Evolutionary conservation across 1,284 basidiomycete species (phyloP), one percentile per base, ranked within the genome.

Genomic region (Malassezia restricta): DNA sequence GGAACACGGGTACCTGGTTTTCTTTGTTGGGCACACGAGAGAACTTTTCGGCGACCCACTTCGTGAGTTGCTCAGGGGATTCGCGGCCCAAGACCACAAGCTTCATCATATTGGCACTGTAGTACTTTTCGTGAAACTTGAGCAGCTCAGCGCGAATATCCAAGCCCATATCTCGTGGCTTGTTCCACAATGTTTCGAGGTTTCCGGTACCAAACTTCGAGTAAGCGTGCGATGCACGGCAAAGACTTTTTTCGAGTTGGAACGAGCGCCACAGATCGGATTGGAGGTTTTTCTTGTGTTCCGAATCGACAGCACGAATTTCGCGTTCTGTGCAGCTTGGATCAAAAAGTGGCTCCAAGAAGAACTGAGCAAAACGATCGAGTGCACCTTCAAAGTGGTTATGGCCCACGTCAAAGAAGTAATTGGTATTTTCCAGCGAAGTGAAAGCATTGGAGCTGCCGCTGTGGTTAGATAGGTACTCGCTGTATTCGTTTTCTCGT

Each of bases 221-320:
- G 82, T 88, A 98, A 1, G 82, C 80, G 73, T 98, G 92, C 1
- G 83, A 83, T 1, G 79, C 59, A 30, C 69, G 78, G 56, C 82
- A 85, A 38, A 95, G 80, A 60, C 84, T 81, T 76, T 99, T 98
- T 75, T 89, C 90, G 27, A 96, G 77, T 75, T 99, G 94, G 76
- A 87, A 96, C 51, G 91, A 83, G n/a, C 94, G 82, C 90, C 91
- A 96, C 68, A 85, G 77, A 74, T 98, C 92, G n/a, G 78, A 78
- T 75, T 96, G 92, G 47, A 89, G 80, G 72, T 98, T 98, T 78
- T 98, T 98, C 78, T 89, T 90, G 79, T 98, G 86, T 73, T 99
- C 94, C 1, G 90, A 95, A 73, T 98, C 86, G 33, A 99, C 94
- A 1, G 94, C 94, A 63, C 91, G 90, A 61, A 96, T 82, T 76